Evolutionary conservation across 257 asterid genomes (phyloP).

Genomic region (Solanum dulcamara): DNA sequence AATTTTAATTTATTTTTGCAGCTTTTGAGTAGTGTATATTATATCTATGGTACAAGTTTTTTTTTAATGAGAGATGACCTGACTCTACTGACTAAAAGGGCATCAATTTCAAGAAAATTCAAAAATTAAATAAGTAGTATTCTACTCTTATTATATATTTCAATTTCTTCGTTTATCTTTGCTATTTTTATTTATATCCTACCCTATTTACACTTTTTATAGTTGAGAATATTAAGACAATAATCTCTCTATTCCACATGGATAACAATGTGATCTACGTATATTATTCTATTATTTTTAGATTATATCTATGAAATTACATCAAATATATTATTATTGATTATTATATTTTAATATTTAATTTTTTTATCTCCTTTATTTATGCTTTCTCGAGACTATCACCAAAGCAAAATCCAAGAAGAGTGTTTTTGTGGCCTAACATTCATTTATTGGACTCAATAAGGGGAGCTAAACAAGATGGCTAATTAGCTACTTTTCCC

Average conservation of each 20-base stretch:
- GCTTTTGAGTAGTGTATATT: constrained; percentile 1
- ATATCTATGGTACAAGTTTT: neutral
- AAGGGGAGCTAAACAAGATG: constrained; percentile 7
- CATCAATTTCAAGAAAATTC: constrained; percentile 25
- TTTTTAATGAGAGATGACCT: constrained; percentile 9
- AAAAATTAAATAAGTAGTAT: neutral
- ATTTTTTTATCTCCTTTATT: neutral
- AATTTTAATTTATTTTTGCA: neutral
- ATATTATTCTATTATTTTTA: no score
- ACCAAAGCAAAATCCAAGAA: constrained; percentile 13
- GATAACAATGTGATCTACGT: neutral
- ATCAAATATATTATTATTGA: no score
- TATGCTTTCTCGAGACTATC: constrained; percentile 22
- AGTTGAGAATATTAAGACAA: neutral
- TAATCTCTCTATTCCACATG: neutral
- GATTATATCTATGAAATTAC: neutral
- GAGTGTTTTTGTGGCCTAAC: constrained; percentile 14
- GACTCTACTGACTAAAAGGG: constrained; percentile 27
- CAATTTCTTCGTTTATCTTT: neutral
- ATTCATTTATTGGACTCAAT: constrained; percentile 19
- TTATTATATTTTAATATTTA: no score
- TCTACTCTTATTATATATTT: neutral
- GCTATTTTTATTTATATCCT: neutral
- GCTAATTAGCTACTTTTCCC: constrained; percentile 8
- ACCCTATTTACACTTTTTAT: neutral